These are phyloP conservation scores for Syzygium jambos DNA, from an alignment of 345 rosid genomes.

Conservation along the genomic window DNA sequence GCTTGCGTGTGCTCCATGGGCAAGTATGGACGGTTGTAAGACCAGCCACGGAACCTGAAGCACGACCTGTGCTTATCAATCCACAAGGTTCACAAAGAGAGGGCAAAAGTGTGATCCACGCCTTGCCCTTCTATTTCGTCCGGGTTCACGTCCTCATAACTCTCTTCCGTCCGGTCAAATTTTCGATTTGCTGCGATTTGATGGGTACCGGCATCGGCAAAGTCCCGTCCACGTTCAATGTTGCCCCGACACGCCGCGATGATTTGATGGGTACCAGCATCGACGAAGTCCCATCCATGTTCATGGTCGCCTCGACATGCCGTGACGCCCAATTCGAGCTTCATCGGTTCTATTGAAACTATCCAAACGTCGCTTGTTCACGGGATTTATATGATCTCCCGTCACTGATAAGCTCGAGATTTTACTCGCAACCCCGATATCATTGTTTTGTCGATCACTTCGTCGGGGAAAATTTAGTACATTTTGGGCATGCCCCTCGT, in stretches of 20 bases:
- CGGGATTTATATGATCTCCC: not conserved
- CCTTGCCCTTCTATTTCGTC: not conserved
- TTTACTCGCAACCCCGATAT: fast-evolving
- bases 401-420: fast-evolving
- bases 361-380: not conserved
- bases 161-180: not conserved
- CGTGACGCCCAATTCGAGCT: no score
- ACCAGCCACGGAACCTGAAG: not conserved
- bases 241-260: no score
- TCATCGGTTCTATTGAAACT: not conserved
- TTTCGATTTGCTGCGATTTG: not conserved
- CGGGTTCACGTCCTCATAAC: fast-evolving
- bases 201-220: not conserved
- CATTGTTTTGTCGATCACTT: not conserved
- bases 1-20: not conserved
- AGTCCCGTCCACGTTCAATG: fast-evolving
- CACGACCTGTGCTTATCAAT: not conserved
- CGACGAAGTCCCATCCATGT: fast-evolving
- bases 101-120: not conserved
- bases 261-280: not conserved
- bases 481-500: not conserved
- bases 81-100: not conserved
- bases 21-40: not conserved
- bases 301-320: no score
- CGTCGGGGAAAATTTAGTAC: not conserved